Percentiles rank a stretch among this genome's conserved stretches.
Conservation (phyloP, 2,329 filamentous ascomycete species). For the Apiospora malaysiana region DNA sequence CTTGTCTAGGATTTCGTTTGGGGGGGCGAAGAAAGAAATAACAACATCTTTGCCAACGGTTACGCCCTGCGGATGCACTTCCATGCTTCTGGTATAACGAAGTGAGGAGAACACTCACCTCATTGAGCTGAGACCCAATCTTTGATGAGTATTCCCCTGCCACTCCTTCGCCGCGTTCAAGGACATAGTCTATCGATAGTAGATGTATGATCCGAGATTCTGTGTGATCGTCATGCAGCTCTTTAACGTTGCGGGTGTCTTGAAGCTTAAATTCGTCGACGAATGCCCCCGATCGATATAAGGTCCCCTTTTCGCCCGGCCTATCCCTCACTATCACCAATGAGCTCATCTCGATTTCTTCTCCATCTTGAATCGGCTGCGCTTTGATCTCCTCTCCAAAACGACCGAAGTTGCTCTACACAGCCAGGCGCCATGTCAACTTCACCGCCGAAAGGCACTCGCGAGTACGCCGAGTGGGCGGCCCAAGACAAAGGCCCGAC, state of each 20-base stretch:
- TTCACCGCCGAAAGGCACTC: background rate
- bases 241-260: background rate
- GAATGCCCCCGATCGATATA: background rate
- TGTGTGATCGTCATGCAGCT: background rate
- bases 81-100: no score
- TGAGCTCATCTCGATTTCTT: background rate
- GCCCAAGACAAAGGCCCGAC: conserved; percentile 34
- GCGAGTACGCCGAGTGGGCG: background rate
- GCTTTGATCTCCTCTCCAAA: background rate
- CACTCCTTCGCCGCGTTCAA: background rate
- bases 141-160: background rate
- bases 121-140: background rate
- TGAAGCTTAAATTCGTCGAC: background rate
- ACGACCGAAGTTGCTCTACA: background rate
- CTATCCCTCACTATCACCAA: background rate
- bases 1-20: background rate
- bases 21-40: background rate
- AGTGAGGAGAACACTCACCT: background rate
- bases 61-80: background rate
- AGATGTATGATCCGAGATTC: background rate
- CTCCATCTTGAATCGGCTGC: no score
- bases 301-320: background rate
- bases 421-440: conserved; percentile 12
- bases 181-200: background rate
- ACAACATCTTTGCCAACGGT: background rate